Percentiles rank a stretch among this genome's conserved stretches.
Conservation (phyloP, 2,329 filamentous ascomycete genomes). For the Pyrenochaeta sp. region DNA sequence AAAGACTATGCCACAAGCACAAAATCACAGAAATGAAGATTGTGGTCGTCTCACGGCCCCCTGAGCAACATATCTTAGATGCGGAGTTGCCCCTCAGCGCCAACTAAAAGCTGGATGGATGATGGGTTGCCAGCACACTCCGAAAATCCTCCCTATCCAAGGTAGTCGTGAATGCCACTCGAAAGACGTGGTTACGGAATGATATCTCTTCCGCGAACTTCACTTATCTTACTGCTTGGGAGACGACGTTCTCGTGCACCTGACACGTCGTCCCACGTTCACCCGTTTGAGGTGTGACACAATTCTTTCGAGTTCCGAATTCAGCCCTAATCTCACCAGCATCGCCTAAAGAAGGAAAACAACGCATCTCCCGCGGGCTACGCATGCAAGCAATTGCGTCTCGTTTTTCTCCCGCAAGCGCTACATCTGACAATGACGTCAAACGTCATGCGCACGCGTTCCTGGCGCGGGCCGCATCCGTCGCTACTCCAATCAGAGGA, state of each 20-base stretch:
- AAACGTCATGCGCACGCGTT: slow-evolving; percentile 28
- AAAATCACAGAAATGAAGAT: not conserved
- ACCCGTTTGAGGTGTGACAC: slow-evolving; percentile 8
- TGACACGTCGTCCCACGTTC: too few relatives aligned
- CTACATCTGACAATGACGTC: slow-evolving; percentile 31
- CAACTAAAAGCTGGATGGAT: not conserved
- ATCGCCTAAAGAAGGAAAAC: slow-evolving; percentile 20
- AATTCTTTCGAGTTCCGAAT: slow-evolving; percentile 7
- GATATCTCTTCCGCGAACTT: not conserved
- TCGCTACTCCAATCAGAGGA: slow-evolving; percentile 30
- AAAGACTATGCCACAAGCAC: not conserved
- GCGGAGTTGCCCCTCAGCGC: not conserved
- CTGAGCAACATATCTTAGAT: not conserved
- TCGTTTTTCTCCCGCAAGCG: slow-evolving; percentile 8
- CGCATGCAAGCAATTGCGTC: slow-evolving; percentile 15
- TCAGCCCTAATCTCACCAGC: slow-evolving; percentile 9
- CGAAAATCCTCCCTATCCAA: not conserved
- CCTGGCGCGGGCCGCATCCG: slow-evolving; percentile 39
- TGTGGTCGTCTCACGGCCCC: not conserved
- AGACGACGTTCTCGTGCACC: too few relatives aligned
- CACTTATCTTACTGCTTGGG: too few relatives aligned
- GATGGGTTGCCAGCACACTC: not conserved
- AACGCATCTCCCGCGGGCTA: slow-evolving; percentile 15
- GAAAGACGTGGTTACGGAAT: not conserved
- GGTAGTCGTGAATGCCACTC: not conserved